phyloP scores from a whole-genome alignment of 2,329 filamentous ascomycete genomes.

The Orbilia ellipsospora region DNA sequence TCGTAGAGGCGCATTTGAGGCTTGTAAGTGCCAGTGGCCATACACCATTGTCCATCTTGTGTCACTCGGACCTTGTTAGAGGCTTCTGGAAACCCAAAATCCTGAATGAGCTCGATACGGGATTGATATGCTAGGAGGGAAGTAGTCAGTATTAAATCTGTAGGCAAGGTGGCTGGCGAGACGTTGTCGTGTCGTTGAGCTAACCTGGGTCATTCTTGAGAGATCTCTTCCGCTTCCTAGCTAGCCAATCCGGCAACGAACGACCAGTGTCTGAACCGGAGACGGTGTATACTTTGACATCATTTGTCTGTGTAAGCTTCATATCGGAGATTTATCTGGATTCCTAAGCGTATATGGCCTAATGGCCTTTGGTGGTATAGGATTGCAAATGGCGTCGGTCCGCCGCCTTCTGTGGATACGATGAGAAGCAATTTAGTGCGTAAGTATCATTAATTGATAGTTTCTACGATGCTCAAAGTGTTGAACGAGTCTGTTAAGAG shows the following conservation, averaged over 20 bases:
- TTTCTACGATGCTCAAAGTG: too few species aligned
- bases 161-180: not conserved
- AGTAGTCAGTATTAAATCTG: not conserved
- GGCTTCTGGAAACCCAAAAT: constrained; percentile 97
- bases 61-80: constrained; percentile 89
- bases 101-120: constrained; percentile 92
- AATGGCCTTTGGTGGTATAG: not conserved
- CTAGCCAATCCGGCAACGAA: constrained; percentile 94
- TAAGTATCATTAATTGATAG: too few species aligned
- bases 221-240: constrained; percentile 86
- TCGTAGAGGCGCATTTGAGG: constrained; percentile 96
- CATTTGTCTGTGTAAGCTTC: constrained; percentile 84
- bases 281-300: constrained; percentile 92
- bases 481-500: too few species aligned
- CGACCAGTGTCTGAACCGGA: constrained; percentile 88
- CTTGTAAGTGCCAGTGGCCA: constrained; percentile 83
- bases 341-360: not conserved
- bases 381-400: too few species aligned
- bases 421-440: too few species aligned
- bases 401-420: too few species aligned
- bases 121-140: constrained; percentile 84
- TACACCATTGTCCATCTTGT: constrained; percentile 96
- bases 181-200: constrained; percentile 57
- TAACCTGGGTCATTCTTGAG: constrained; percentile 77
- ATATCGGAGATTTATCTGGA: constrained; percentile 64